Evolutionary conservation across 257 asterid genomes (phyloP).

Genomic region (Coffea eugenioides): DNA sequence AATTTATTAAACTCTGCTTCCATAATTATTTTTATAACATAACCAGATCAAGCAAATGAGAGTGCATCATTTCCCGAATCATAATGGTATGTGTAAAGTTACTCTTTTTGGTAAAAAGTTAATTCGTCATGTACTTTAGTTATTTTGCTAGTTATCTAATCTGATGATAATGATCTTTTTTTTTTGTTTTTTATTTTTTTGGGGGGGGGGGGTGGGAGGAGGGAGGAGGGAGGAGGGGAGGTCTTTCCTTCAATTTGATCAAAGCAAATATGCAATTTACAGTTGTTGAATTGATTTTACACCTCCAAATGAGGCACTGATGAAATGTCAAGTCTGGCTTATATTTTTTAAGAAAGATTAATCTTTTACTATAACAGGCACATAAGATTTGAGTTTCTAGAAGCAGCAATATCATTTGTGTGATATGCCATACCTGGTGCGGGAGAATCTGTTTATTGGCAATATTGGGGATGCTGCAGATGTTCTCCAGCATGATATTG

Average conservation of each 20-base stretch:
- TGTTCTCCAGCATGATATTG: conserved; percentile 76
- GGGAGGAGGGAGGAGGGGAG: background rate
- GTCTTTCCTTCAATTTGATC: background rate
- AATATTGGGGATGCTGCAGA: conserved; percentile 94
- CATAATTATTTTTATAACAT: too few species aligned
- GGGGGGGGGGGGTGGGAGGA: background rate
- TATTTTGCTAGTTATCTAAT: too few species aligned
- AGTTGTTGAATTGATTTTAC: background rate
- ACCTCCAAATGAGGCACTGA: background rate
- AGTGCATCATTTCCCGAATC: too few species aligned
- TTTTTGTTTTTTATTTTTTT: too few species aligned
- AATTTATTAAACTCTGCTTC: too few species aligned
- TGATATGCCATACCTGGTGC: conserved; percentile 85
- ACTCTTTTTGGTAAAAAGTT: too few species aligned
- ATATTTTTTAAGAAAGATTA: background rate
- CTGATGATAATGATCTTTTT: too few species aligned
- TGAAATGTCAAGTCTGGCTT: background rate
- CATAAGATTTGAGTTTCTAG: conserved; percentile 1
- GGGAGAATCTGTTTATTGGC: conserved; percentile 75
- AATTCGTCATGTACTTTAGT: too few species aligned
- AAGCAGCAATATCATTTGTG: background rate
- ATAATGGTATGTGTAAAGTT: too few species aligned
- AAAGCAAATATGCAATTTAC: background rate
- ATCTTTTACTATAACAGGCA: conserved; percentile 2
- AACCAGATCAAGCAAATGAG: too few species aligned